phyloP scores from a whole-genome alignment of 2,329 filamentous ascomycete species.

The Fusarium sp. region DNA sequence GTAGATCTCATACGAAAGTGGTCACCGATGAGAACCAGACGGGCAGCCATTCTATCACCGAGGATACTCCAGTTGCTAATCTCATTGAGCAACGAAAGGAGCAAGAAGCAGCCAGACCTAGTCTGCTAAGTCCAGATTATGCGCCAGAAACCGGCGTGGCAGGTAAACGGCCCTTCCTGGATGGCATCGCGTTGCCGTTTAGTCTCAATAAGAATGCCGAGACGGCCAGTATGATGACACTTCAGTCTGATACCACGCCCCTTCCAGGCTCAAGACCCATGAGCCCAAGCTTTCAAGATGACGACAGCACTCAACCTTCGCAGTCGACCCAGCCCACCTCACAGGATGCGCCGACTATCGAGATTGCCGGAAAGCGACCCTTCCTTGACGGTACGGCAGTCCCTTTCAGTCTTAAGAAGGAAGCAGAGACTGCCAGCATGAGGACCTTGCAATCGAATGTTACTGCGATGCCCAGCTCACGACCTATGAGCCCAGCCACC shows the following conservation, averaged over 20 bases:
- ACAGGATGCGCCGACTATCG: constrained; percentile 55
- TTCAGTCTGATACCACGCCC: constrained; percentile 58
- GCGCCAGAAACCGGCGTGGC: constrained; percentile 61
- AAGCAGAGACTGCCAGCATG: constrained; percentile 77
- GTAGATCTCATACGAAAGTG: constrained; percentile 57
- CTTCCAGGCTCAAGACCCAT: constrained; percentile 49
- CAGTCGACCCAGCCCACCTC: constrained; percentile 31
- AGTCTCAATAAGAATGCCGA: constrained; percentile 71
- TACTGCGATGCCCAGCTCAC: constrained; percentile 47
- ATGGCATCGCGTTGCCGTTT: constrained; percentile 79
- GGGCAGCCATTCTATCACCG: constrained; percentile 47
- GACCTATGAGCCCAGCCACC: constrained; percentile 48
- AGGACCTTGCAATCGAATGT: constrained; percentile 67
- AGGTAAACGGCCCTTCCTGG: constrained; percentile 73
- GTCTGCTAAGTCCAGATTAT: constrained; percentile 57
- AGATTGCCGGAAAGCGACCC: constrained; percentile 69
- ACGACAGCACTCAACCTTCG: constrained; percentile 26
- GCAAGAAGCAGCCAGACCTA: constrained; percentile 53
- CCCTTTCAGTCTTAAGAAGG: constrained; percentile 75
- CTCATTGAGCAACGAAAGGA: constrained; percentile 57
- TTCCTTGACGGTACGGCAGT: constrained; percentile 76
- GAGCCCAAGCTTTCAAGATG: constrained; percentile 42
- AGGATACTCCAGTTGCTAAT: constrained; percentile 57
- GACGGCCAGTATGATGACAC: constrained; percentile 77
- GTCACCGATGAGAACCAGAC: constrained; percentile 66